These are phyloP conservation scores for Dictyostelium purpureum DNA, from an alignment of 78 protist species.

Conservation along the genomic window DNA sequence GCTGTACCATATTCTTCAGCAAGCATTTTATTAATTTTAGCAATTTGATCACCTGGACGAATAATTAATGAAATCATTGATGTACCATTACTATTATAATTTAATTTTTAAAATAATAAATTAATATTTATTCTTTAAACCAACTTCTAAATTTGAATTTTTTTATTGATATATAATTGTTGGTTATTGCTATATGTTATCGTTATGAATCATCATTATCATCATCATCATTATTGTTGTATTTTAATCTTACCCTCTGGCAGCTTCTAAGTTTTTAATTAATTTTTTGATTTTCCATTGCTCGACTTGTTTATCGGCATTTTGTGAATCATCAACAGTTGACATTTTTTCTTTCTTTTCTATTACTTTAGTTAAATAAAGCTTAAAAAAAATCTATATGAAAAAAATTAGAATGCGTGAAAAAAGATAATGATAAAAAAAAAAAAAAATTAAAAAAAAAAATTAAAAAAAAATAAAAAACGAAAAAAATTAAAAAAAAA, in stretches of 20 bases:
- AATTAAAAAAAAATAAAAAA: background rate
- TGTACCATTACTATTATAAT: constrained; percentile 95
- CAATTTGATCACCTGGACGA: constrained; percentile 98
- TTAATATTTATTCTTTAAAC: background rate
- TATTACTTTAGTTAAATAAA: background rate
- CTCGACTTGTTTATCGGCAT: constrained; percentile 85
- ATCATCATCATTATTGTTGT: background rate
- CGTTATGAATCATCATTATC: background rate
- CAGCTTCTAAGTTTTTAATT: constrained; percentile 90
- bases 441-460: background rate
- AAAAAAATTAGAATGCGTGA: background rate
- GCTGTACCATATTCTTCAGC: constrained; percentile 99
- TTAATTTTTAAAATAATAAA: background rate
- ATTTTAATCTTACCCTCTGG: constrained; percentile 89
- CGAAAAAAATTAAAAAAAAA: background rate
- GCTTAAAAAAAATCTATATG: background rate
- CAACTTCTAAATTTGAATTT: background rate
- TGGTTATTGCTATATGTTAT: background rate
- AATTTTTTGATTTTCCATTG: constrained; percentile 95
- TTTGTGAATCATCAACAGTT: constrained; percentile 8
- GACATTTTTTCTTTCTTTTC: constrained; percentile 42
- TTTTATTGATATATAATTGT: background rate
- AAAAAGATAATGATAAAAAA: background rate
- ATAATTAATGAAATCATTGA: constrained; percentile 98
- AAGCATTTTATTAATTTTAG: constrained; percentile 94